These are phyloP conservation scores for Domatiomyces globalis DNA, from an alignment of 2,329 filamentous ascomycete genomes.

Conservation along the genomic window DNA sequence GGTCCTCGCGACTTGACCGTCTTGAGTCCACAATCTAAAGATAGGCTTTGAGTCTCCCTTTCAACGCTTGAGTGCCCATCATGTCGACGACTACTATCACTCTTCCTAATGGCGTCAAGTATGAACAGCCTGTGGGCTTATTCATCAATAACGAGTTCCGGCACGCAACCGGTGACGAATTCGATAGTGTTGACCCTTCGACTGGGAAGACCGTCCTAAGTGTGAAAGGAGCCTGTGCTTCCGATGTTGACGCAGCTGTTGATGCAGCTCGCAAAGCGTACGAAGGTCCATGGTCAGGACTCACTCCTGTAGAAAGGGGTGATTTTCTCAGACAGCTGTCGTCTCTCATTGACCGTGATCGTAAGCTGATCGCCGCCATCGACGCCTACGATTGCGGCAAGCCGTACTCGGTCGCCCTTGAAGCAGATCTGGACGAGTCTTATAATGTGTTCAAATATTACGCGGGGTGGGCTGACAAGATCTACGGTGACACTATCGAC, in stretches of 20 bases:
- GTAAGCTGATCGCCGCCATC: slow-evolving; percentile 17
- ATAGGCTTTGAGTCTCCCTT: too few relatives aligned
- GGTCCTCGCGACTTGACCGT: too few relatives aligned
- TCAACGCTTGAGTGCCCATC: too few relatives aligned
- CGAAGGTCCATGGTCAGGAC: slow-evolving; percentile 16
- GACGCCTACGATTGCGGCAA: slow-evolving; percentile 22
- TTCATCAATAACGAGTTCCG: slow-evolving; percentile 23
- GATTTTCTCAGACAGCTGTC: slow-evolving; percentile 18
- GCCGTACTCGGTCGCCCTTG: slow-evolving; percentile 22
- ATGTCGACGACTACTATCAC: neutral
- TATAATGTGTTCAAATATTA: slow-evolving; percentile 63
- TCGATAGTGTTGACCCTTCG: slow-evolving; percentile 21
- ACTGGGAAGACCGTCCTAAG: slow-evolving; percentile 18
- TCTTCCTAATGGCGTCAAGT: neutral
- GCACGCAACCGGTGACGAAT: slow-evolving; percentile 18
- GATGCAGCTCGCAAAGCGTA: slow-evolving; percentile 19
- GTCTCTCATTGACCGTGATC: slow-evolving; percentile 18
- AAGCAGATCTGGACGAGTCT: slow-evolving; percentile 47
- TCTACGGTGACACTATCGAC: slow-evolving; percentile 66
- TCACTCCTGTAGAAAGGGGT: slow-evolving; percentile 16
- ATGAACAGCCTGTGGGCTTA: slow-evolving; percentile 7
- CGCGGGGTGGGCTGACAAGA: slow-evolving; percentile 75
- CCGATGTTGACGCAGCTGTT: slow-evolving; percentile 22
- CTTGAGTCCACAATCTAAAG: too few relatives aligned
- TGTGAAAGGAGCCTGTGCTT: slow-evolving; percentile 20